Base-by-base conservation (phyloP, 2,329 filamentous ascomycete genomes). In the Verruconis gallopava region DNA sequence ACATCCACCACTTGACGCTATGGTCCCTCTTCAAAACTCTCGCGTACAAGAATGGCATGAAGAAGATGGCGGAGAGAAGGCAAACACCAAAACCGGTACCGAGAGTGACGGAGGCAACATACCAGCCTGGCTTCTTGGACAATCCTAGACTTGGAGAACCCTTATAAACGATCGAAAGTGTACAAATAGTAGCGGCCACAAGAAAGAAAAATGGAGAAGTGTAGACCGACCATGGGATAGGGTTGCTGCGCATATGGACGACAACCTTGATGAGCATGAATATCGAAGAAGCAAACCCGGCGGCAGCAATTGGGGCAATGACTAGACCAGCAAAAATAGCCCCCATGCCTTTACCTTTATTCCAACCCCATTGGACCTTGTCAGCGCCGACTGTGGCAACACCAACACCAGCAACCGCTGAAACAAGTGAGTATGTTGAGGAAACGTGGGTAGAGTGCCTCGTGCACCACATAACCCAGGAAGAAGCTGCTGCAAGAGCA, bases 391-490 rank as follows among this genome's bases (percentile, higher is more conserved):
- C 71, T 21, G 73, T 68, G 18, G 64, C 64, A 35, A 67, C 60
- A 32, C 64, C 64, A 37, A 64, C 60, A 49, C 63, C 63, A 37
- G 65, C 60, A 32, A 66, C 55, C 48, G 61, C 63, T 45, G 62
- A 68, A 32, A 71, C 64, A 30, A 72, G 64, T 41, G 65, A 69
- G 51, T 72, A 68, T 0, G 71, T 74, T 2, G 71, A 73, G 3
- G 67, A 71, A 3, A 74, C 67, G 1, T 71, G 71, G 45, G 72
- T 58, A 38, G 68, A 69, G 37, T 68, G 58, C 5, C 70, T 68
- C 1, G 80, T 85, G 59, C 80, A 85, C 79, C 79, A 85, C 79
- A 84, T 85, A 37, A 85, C 79, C 80, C 81, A 86, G 6, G 69
- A 65, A 1, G 78, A 76, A 38, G 79, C 77, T 50, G 68, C 79